Evolutionary conservation across 371 early-diverging fungal species (phyloP), one percentile per base, ranked within the genome.

Genomic region (Capillidium rhysosporum): DNA sequence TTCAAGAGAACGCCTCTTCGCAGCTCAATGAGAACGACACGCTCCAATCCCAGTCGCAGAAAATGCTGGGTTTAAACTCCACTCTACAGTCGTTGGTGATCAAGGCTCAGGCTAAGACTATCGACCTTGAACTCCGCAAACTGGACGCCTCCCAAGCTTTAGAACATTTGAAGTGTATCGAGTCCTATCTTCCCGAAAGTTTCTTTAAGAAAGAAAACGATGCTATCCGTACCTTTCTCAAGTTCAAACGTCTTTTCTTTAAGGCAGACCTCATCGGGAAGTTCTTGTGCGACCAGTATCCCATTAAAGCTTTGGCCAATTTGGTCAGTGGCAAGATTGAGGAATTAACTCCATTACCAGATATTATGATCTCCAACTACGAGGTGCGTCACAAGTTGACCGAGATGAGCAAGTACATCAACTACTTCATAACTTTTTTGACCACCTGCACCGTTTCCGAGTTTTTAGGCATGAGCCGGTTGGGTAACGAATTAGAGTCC

Each of bases 81-180:
- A 81, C 84, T 53, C 70, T 92, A 29, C 86, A 86, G 59, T 71
- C 76, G 10, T 78, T 83, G 2, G 82, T 77, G 3, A 75, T 81
- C 69, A 90, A 89, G 63, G 79, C 88, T 1, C 81, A 86, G 57
- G 86, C 88, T 9, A 86, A 86, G 66, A 71, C 84, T 2, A 79
- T 93, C 34, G 94, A 93, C 58, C 69, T 92, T 40, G 92, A 92
- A 49, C 64, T 93, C 38, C 77, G 87, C 8, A 81, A 84, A 55
- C 60, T 92, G 46, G 92, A 93, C 26, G 85, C 82, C 4, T 63
- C 66, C 10, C 90, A 92, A 61, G 89, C 89, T 0, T 70, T 69
- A 10, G 81, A 84, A 57, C 77, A 88, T 49, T 60, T 93, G 31
- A 69, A 63, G 34, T 67, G 79, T 52, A 69, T 83, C 21, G 69